These are phyloP conservation scores for Psilocybe sp. DNA, from an alignment of 768 basidiomycete genomes.

Conservation along the genomic window DNA sequence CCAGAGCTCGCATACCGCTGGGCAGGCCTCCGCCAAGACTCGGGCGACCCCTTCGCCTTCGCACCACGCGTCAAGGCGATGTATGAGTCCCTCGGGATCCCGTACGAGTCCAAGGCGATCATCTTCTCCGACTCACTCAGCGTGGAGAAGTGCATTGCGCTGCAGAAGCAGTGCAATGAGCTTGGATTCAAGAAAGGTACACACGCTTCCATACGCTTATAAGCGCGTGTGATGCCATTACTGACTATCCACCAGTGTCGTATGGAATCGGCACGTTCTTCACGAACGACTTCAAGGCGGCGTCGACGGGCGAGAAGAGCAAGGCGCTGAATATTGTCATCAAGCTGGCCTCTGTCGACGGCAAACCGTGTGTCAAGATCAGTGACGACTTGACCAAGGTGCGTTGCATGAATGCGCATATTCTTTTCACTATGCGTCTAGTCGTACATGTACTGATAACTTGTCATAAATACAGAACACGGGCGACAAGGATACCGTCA, in stretches of 20 bases:
- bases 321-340: slow-evolving; percentile 93
- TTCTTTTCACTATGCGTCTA: no score
- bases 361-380: slow-evolving; percentile 83
- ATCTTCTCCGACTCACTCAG: slow-evolving; percentile 85
- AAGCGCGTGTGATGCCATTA: neutral
- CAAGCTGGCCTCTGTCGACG: slow-evolving; percentile 77
- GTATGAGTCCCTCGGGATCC: slow-evolving; percentile 70
- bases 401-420: slow-evolving; percentile 5
- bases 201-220: slow-evolving; percentile 13
- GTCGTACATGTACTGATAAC: neutral
- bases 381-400: slow-evolving; percentile 89
- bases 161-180: slow-evolving; percentile 71
- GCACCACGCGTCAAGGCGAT: slow-evolving; percentile 69
- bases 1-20: slow-evolving; percentile 66
- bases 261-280: slow-evolving; percentile 95
- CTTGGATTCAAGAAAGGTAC: slow-evolving; percentile 68
- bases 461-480: slow-evolving; percentile 49
- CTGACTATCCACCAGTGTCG: slow-evolving; percentile 46
- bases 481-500: slow-evolving; percentile 58
- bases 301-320: slow-evolving; percentile 56
- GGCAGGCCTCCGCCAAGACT: slow-evolving; percentile 89
- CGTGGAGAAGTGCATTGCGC: slow-evolving; percentile 62
- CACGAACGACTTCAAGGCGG: slow-evolving; percentile 80
- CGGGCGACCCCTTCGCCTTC: slow-evolving; percentile 85
- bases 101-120: slow-evolving; percentile 61